Base-by-base conservation (phyloP, 1,284 basidiomycete genomes). In the Xerocomus amazonicus region DNA sequence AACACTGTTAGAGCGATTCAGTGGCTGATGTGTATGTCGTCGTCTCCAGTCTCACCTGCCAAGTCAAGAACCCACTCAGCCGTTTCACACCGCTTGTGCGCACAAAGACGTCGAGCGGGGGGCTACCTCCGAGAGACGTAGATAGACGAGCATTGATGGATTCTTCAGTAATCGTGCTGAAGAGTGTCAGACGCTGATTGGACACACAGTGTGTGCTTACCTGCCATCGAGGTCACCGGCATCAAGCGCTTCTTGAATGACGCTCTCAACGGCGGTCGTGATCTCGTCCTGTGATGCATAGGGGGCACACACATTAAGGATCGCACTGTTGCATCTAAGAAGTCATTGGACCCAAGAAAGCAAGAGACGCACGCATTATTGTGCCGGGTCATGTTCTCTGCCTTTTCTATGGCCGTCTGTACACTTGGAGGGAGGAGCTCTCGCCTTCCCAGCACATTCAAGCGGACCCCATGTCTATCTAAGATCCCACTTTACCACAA, bases 251-350 rank as follows among this genome's bases (percentile, higher is more conserved):
- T 76, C 65, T 9, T 73, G 70, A 10, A 93, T 73, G 12, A 78
- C 77, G 0, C 71, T 72, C 56, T 83, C 71, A 1, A 95, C 79
- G 0, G 94, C 88, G 0, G 80, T 79, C 6, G 90, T 79, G 12
- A 99, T 96, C 70, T 99, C 97, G 63, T 99, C 92, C 36, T 87
- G 79, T 3, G 93, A 90, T 1, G 92, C 80, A 63, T 99, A 99
- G 0, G 97, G 90, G 75, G 96, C 94, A 70, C 92, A 96, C 12
- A 99, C 75, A 61, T 99, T 99, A 39, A 99, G 76, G 32, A 95
- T 87, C 1, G 91, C 87, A 35, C 92, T 96, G 51, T 8, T 47
- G 17, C 9, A 9, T 3, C n/a, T 16, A 27, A 14, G n/a, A 9
- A 27, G 23, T 9, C 6, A n/a, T 27, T 6, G 12, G 27, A 27